These are phyloP conservation scores for Fraxinus xanthoxyloides DNA, from an alignment of 305 asterid species.

Conservation along the genomic window DNA sequence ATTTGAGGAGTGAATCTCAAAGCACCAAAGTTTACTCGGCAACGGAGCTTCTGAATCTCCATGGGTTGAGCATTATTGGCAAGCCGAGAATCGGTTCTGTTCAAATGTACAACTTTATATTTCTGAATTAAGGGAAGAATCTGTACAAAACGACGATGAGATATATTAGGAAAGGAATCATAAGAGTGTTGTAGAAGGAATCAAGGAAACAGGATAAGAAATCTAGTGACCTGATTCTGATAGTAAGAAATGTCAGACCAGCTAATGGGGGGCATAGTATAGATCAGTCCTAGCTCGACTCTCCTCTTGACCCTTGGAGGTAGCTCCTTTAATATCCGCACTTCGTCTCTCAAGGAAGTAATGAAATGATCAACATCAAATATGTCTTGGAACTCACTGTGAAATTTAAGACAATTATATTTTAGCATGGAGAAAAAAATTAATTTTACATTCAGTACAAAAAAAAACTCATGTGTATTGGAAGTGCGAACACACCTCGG, in stretches of 20 bases:
- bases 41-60: constrained; percentile 75
- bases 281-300: constrained; percentile 58
- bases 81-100: constrained; percentile 77
- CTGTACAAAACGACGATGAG: no score
- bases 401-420: constrained; percentile 8
- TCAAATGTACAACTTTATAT: constrained; percentile 71
- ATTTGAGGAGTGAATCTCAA: constrained; percentile 69
- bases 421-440: not conserved
- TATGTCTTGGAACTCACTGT: constrained; percentile 77
- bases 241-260: constrained; percentile 83
- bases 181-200: no score
- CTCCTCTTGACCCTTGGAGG: constrained; percentile 77
- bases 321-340: constrained; percentile 66
- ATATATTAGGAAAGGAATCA: no score
- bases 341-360: constrained; percentile 74
- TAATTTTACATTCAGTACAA: no score
- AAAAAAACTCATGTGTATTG: not conserved
- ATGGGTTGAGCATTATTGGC: constrained; percentile 72
- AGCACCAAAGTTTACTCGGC: constrained; percentile 67
- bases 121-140: constrained; percentile 72
- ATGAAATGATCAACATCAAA: constrained; percentile 76
- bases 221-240: constrained; percentile 52
- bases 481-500: constrained; percentile 56
- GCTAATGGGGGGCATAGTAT: constrained; percentile 73
- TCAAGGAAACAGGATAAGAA: constrained; percentile 14